Evolutionary conservation across 1,139 yeast species (phyloP), one percentile per base, ranked within the genome.

Genomic region (Yamadazyma triangularis): DNA sequence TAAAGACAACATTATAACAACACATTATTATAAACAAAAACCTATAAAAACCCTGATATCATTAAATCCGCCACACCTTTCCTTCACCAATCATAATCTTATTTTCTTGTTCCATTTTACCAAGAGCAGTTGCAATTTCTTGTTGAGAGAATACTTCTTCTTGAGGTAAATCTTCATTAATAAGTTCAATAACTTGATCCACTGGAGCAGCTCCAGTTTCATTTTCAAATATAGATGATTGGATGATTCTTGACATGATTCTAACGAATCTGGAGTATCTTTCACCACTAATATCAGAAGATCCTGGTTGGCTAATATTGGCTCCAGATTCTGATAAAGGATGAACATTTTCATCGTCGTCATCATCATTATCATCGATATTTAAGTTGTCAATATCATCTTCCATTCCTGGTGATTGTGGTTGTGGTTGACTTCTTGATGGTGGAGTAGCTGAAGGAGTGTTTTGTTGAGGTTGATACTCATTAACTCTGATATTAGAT

Each of bases 1-100:
- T 9, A 18, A 18, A 18, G 9, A 18, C 9, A n/a, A n/a, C n/a
- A n/a, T n/a, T n/a, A n/a, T n/a, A n/a, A n/a, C n/a, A n/a, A n/a
- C n/a, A n/a, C n/a, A n/a, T n/a, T n/a, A n/a, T n/a, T n/a, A n/a
- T n/a, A n/a, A n/a, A n/a, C n/a, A n/a, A n/a, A n/a, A n/a, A n/a
- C n/a, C n/a, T n/a, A n/a, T n/a, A n/a, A n/a, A n/a, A n/a, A n/a
- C n/a, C n/a, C n/a, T n/a, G n/a, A n/a, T n/a, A n/a, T n/a, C n/a
- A n/a, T 26, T 34, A 75, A 29, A 78, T 73, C 54, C 71, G 70
- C 74, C 77, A 79, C 26, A 81, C 69, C 51, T 74, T 73, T 20
- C 73, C 83, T 30, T 79, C 87, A 23, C 77, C 70, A 18, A 70
- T 50, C 76, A 77, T 74, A 32, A 82, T 51, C 47, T 77, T 70